Percentiles rank a stretch among this genome's conserved stretches.
Conservation (phyloP, 805 yeast genomes). For the Candida ficus region DNA sequence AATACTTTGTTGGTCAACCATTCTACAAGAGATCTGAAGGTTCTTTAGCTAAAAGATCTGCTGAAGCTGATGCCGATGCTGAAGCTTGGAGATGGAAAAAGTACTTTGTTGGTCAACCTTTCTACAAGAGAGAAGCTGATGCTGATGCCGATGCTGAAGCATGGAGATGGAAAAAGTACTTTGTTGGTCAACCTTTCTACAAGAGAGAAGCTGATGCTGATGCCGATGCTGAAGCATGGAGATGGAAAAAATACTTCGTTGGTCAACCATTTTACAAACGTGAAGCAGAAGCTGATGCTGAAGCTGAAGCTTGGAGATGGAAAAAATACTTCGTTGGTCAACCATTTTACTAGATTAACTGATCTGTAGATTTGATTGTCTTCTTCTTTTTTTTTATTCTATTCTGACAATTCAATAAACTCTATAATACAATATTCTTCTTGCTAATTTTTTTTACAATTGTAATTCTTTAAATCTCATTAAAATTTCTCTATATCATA, state of each 20-base stretch:
- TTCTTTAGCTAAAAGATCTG: slow-evolving; percentile 16
- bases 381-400: neutral
- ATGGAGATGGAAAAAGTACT: neutral
- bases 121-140: too few relatives aligned
- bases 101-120: slow-evolving; percentile 17
- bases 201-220: slow-evolving; percentile 7
- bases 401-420: too few relatives aligned
- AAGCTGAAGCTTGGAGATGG: slow-evolving; percentile 13
- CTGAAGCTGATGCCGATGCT: slow-evolving; percentile 9
- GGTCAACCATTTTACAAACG: slow-evolving; percentile 8
- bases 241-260: slow-evolving; percentile 11
- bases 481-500: neutral
- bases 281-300: slow-evolving; percentile 15
- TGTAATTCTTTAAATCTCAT: too few relatives aligned
- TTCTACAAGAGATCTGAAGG: slow-evolving; percentile 8
- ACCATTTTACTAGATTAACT: slow-evolving; percentile 2
- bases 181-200: slow-evolving; percentile 13
- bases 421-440: too few relatives aligned
- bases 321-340: slow-evolving; percentile 12
- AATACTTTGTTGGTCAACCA: slow-evolving; percentile 1
- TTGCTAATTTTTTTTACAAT: too few relatives aligned
- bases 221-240: slow-evolving; percentile 19
- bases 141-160: too few relatives aligned
- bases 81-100: slow-evolving; percentile 22
- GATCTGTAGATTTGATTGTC: neutral